These are phyloP conservation scores for Geosmithia morbida DNA, from an alignment of 2,329 filamentous ascomycete species.

Conservation along the genomic window DNA sequence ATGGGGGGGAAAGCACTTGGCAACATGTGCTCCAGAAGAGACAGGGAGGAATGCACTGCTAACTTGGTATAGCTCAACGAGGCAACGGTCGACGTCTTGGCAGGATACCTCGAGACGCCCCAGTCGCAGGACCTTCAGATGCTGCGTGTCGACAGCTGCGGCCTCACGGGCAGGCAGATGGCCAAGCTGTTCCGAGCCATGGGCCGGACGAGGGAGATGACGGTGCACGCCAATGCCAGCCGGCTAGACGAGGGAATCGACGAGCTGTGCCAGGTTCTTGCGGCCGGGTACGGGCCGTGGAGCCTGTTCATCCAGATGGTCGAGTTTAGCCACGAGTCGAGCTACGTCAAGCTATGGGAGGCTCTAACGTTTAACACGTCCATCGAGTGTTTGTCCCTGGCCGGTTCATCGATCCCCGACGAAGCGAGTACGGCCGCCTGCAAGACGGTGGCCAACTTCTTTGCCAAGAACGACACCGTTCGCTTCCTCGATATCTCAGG, in stretches of 20 bases:
- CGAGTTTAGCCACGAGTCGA: slow-evolving; percentile 36
- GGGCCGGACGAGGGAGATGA: slow-evolving; percentile 30
- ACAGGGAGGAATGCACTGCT: neutral
- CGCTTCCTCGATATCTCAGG: slow-evolving; percentile 42
- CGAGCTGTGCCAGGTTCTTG: slow-evolving; percentile 31
- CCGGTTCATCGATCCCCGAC: slow-evolving; percentile 35
- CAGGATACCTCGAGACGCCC: slow-evolving; percentile 26
- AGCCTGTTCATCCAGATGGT: slow-evolving; percentile 40
- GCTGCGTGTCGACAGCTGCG: slow-evolving; percentile 35
- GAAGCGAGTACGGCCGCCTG: slow-evolving; percentile 30
- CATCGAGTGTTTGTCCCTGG: slow-evolving; percentile 36
- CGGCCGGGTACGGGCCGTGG: slow-evolving; percentile 30
- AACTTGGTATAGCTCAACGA: slow-evolving; percentile 26
- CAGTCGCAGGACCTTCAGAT: slow-evolving; percentile 25
- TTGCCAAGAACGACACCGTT: slow-evolving; percentile 33
- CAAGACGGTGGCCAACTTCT: slow-evolving; percentile 31
- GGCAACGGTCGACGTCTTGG: slow-evolving; percentile 29
- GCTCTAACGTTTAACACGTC: slow-evolving; percentile 34
- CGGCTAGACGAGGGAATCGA: slow-evolving; percentile 37
- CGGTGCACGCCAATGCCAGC: slow-evolving; percentile 35
- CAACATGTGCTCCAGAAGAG: neutral
- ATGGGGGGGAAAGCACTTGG: too few species aligned
- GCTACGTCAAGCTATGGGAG: slow-evolving; percentile 33
- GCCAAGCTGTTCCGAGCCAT: slow-evolving; percentile 35
- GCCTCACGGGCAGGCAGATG: slow-evolving; percentile 32